A percentile compares a stretch with the other conserved stretches of the same genome.
These are phyloP conservation scores for Collariella sp. DNA, from an alignment of 495 filamentous ascomycete species.

Conservation along the genomic window DNA sequence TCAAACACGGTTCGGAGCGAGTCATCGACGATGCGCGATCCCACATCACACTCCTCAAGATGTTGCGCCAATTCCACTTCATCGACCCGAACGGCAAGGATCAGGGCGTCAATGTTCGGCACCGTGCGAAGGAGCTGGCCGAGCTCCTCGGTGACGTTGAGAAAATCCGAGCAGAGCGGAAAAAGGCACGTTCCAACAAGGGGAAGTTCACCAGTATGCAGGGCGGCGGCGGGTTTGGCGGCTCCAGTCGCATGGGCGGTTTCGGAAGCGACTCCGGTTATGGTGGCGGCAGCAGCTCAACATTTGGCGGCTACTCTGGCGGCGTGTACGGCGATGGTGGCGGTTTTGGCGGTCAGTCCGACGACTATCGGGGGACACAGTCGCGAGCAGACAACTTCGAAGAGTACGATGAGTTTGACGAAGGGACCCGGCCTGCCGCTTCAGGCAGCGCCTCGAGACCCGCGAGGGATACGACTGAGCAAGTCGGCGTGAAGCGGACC, in stretches of 20 bases:
- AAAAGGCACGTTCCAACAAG: slow-evolving; percentile 82
- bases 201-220: slow-evolving; percentile 94
- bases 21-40: slow-evolving; percentile 96
- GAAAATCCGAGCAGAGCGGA: slow-evolving; percentile 80
- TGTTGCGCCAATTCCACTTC: slow-evolving; percentile 97
- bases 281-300: slow-evolving; percentile 53
- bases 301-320: slow-evolving; percentile 77
- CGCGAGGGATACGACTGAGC: slow-evolving; percentile 34
- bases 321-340: slow-evolving; percentile 91
- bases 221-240: slow-evolving; percentile 53
- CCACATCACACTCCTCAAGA: slow-evolving; percentile 89
- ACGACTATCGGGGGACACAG: slow-evolving; percentile 54
- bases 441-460: slow-evolving; percentile 33
- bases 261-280: slow-evolving; percentile 66
- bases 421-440: slow-evolving; percentile 47
- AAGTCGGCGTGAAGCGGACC: slow-evolving; percentile 44
- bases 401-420: slow-evolving; percentile 94
- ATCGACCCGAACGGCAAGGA: slow-evolving; percentile 97
- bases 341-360: slow-evolving; percentile 61
- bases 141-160: slow-evolving; percentile 93
- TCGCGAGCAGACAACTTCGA: slow-evolving; percentile 69
- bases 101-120: slow-evolving; percentile 95
- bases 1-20: slow-evolving; percentile 96
- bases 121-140: slow-evolving; percentile 88
- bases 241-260: slow-evolving; percentile 66